Percentiles rank a stretch among this genome's conserved stretches.
These are phyloP conservation scores for Euryodendron excelsum DNA, from an alignment of 148 eudicot genomes.

Conservation along the genomic window DNA sequence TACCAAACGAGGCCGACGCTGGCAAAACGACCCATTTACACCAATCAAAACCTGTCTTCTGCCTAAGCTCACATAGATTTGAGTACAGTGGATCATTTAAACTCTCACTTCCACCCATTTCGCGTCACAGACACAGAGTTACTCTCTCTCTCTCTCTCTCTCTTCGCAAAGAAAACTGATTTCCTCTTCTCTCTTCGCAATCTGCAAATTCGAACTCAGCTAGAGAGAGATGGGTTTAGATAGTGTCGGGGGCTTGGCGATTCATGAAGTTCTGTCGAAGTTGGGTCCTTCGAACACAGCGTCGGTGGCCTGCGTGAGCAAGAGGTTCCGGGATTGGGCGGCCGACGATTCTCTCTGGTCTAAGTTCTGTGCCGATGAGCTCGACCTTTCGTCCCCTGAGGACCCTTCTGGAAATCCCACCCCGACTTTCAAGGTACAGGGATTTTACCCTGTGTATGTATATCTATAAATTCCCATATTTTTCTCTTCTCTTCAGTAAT, in stretches of 20 bases:
- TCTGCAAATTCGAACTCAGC: no score
- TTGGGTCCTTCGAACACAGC: constrained; percentile 56
- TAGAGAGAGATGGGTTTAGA: constrained; percentile 36
- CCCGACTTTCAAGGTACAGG: constrained; percentile 58
- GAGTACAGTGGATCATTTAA: no score
- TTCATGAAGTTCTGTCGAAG: constrained; percentile 56
- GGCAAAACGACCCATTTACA: no score
- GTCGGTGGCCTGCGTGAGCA: constrained; percentile 42
- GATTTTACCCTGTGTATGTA: not conserved
- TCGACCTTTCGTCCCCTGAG: constrained; percentile 49
- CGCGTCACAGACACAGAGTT: no score
- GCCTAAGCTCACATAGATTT: no score
- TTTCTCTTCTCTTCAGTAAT: no score
- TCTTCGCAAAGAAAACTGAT: not conserved
- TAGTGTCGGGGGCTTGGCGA: constrained; percentile 45
- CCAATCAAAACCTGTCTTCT: no score
- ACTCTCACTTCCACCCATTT: no score
- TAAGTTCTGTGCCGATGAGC: constrained; percentile 46
- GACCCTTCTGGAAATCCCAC: constrained; percentile 56
- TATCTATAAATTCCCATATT: not conserved
- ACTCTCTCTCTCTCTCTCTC: not conserved
- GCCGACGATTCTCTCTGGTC: constrained; percentile 73
- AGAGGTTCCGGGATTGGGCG: constrained; percentile 43
- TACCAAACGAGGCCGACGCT: no score
- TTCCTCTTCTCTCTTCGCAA: no score